phyloP scores from a whole-genome alignment of 495 filamentous ascomycete genomes.

The Monascus purpureus region DNA sequence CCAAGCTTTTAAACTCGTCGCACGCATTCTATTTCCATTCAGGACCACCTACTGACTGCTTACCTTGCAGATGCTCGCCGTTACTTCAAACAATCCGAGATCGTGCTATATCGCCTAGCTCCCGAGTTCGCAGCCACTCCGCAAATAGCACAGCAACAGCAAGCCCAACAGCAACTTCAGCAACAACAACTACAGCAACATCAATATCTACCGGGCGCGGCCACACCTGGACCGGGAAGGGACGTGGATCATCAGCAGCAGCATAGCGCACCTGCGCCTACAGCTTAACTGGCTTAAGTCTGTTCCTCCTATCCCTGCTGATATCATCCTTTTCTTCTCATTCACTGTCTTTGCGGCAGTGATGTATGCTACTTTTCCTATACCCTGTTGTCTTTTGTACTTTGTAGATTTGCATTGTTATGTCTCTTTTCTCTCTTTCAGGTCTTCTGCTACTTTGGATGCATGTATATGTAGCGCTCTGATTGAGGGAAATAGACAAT shows the following conservation, averaged over 20 bases:
- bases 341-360: slow-evolving; percentile 1
- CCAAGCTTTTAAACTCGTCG: too few species aligned
- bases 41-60: slow-evolving; percentile 1
- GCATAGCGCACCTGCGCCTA: slow-evolving; percentile 6
- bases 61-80: slow-evolving; percentile 62
- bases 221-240: slow-evolving; percentile 25
- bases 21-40: slow-evolving; percentile 2
- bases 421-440: too few species aligned
- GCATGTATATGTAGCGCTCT: too few species aligned
- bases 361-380: too few species aligned
- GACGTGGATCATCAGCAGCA: slow-evolving; percentile 12
- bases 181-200: slow-evolving; percentile 21
- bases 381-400: too few species aligned
- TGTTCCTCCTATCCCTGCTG: slow-evolving; percentile 1
- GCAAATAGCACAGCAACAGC: slow-evolving; percentile 32
- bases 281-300: slow-evolving; percentile 9
- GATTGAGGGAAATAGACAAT: too few species aligned
- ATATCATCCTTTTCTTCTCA: slow-evolving; percentile 2
- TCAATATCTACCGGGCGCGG: slow-evolving; percentile 27
- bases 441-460: too few species aligned
- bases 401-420: too few species aligned
- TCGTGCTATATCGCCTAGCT: slow-evolving; percentile 90
- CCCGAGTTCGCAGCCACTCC: slow-evolving; percentile 45
- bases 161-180: slow-evolving; percentile 30
- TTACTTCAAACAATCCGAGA: slow-evolving; percentile 99